phyloP scores from a whole-genome alignment of 1,284 basidiomycete genomes.

The Leccinum subrobustum region DNA sequence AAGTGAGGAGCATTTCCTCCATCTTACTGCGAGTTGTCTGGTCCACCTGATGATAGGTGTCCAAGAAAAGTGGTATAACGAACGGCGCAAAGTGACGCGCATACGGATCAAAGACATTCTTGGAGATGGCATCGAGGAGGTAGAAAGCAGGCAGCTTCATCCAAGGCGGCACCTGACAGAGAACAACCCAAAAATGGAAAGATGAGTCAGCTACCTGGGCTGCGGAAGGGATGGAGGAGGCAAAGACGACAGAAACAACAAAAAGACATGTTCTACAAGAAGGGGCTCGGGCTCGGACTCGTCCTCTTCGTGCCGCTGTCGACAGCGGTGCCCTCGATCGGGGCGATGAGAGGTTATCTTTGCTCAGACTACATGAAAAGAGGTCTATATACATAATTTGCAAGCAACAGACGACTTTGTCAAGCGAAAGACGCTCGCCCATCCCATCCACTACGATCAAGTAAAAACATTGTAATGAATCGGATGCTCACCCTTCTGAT shows the following conservation, averaged over 20 bases:
- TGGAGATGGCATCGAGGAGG: slow-evolving; percentile 93
- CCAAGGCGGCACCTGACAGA: slow-evolving; percentile 77
- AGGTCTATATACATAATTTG: slow-evolving; percentile 38
- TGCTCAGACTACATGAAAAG: slow-evolving; percentile 38
- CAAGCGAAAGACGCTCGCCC: slow-evolving; percentile 27
- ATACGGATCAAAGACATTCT: slow-evolving; percentile 91
- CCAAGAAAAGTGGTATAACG: slow-evolving; percentile 77
- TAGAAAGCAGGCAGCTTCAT: slow-evolving; percentile 95
- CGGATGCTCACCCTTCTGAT: slow-evolving; percentile 79
- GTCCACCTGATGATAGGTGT: slow-evolving; percentile 84
- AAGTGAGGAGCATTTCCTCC: slow-evolving; percentile 94
- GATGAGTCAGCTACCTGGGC: slow-evolving; percentile 61
- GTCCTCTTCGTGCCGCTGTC: slow-evolving; percentile 34
- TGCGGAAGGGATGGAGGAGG: slow-evolving; percentile 26
- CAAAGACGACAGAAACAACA: slow-evolving; percentile 18
- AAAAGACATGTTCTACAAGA: slow-evolving; percentile 19
- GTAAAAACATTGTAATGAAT: slow-evolving; percentile 20
- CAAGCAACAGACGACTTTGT: slow-evolving; percentile 28
- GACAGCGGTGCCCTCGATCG: slow-evolving; percentile 32
- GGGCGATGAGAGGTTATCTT: slow-evolving; percentile 39
- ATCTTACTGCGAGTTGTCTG: slow-evolving; percentile 84
- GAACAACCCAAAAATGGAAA: slow-evolving; percentile 36
- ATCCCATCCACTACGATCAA: slow-evolving; percentile 30
- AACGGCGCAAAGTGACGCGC: slow-evolving; percentile 77
- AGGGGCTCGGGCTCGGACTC: slow-evolving; percentile 28